Evolutionary conservation across 768 basidiomycete species (phyloP).

Genomic region (Boletus vermiculosoides): DNA sequence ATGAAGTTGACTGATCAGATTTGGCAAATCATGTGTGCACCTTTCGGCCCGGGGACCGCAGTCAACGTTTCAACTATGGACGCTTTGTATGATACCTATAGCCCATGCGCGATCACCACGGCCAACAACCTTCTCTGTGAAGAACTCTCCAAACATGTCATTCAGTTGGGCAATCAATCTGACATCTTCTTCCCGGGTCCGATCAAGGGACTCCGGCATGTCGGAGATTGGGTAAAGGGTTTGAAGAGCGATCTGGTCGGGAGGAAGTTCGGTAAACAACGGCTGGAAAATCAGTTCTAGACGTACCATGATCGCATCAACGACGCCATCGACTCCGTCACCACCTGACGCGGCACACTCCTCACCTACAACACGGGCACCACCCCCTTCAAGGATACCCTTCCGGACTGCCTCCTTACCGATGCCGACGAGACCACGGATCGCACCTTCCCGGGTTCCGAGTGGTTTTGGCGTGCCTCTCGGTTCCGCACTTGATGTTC

Average conservation of each 20-base stretch:
- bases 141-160: slow-evolving; percentile 59
- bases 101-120: slow-evolving; percentile 65
- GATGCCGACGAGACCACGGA: slow-evolving; percentile 81
- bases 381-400: slow-evolving; percentile 78
- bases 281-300: neutral
- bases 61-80: slow-evolving; percentile 16
- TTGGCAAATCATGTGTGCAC: neutral
- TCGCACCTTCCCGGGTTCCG: slow-evolving; percentile 86
- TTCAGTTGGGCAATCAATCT: slow-evolving; percentile 45
- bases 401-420: slow-evolving; percentile 84
- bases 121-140: slow-evolving; percentile 48
- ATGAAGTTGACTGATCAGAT: neutral
- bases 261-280: neutral
- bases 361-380: slow-evolving; percentile 69
- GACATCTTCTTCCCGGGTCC: slow-evolving; percentile 46
- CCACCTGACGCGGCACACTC: slow-evolving; percentile 45
- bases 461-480: slow-evolving; percentile 51
- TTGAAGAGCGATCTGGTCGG: slow-evolving; percentile 55
- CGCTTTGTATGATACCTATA: slow-evolving; percentile 46
- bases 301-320: slow-evolving; percentile 62
- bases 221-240: slow-evolving; percentile 58
- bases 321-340: slow-evolving; percentile 44
- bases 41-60: neutral
- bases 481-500: slow-evolving; percentile 40
- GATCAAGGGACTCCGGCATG: slow-evolving; percentile 58